These are phyloP conservation scores for Cercospora canescens DNA, from an alignment of 2,329 filamentous ascomycete genomes.

Conservation along the genomic window DNA sequence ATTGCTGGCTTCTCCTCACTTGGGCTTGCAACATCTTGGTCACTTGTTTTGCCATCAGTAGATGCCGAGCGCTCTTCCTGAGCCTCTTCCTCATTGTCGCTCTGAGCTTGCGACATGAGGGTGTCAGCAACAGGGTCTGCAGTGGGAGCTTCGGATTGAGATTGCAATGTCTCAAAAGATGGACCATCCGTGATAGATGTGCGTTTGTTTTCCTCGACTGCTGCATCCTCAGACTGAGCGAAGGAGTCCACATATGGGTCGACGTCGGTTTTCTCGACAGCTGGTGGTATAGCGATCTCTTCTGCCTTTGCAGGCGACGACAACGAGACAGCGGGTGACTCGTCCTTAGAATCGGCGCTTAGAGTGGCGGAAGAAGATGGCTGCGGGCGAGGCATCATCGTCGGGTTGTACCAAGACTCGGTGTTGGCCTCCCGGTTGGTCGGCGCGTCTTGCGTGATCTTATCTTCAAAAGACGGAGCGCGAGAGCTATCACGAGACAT, in stretches of 20 bases:
- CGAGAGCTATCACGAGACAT: constrained; percentile 8
- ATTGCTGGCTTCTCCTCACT: not conserved
- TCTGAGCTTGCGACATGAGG: constrained; percentile 3
- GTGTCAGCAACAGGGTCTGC: constrained; percentile 8
- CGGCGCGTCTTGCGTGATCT: not conserved
- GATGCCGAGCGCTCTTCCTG: not conserved
- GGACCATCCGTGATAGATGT: not conserved
- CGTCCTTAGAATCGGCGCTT: not conserved
- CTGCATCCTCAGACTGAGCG: not conserved
- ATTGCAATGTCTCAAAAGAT: constrained; percentile 5
- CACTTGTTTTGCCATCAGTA: not conserved
- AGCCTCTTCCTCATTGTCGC: not conserved
- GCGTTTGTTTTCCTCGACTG: not conserved
- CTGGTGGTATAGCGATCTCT: not conserved
- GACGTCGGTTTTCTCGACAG: not conserved
- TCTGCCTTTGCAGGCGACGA: not conserved
- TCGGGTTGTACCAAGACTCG: constrained; percentile 11
- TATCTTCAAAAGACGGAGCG: constrained; percentile 8
- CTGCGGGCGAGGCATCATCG: constrained; percentile 2
- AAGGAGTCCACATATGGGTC: constrained; percentile 10
- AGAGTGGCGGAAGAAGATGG: not conserved
- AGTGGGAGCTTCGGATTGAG: not conserved
- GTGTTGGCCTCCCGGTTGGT: constrained; percentile 6
- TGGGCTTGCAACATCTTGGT: not conserved
- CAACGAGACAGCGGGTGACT: not conserved